Evolutionary conservation across 2,329 filamentous ascomycete genomes (phyloP), one percentile per base, ranked within the genome.

Genomic region (Calonectria leucothoes): DNA sequence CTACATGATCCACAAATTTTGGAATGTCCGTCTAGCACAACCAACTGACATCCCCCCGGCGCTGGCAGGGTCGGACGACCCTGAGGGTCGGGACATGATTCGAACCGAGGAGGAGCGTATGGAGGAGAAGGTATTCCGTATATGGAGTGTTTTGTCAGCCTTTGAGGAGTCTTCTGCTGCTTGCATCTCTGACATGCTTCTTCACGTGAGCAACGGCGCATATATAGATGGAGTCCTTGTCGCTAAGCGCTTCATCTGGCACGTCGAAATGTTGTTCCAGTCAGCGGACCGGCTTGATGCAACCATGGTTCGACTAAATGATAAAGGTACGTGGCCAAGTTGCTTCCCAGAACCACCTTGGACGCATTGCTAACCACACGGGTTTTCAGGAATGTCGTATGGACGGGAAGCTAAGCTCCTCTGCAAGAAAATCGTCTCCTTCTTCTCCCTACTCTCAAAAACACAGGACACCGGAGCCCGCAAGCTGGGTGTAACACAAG

Each of bases 1-100:
- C 85, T 99, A 99, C 85, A 99, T 99, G 97, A 99, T 99, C 75
- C 97, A 99, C 87, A 99, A 99, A 82, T 99, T 98, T 85, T 99
- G 97, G 97, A 99, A 98, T 82, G 97, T 99, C 73, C 93, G 97
- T 66, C 88, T 99, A 45, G 92, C 92, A 14, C 89, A 92, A 31
- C 88, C 90, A 14, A 89, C 89, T 49, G 88, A 92, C 71, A 82
- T 87, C 42, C 86, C 88, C 70, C 85, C 84, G 35, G 76, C 84
- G 25, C 82, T 85, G n/a, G 35, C 77, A 33, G 80, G 89, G 66
- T 82, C 84, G 14, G 86, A 88, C 67, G 89, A 91, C 68, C 83
- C 86, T 59, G 91, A 93, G 75, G 91, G 93, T 75, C 93, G 95
- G 66, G 93, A 95, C 66, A 87, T 89, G 20, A 95, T 99, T 63